These are phyloP conservation scores for Chrysosporium keratinophilum DNA, from an alignment of 2,329 filamentous ascomycete species.

Conservation along the genomic window DNA sequence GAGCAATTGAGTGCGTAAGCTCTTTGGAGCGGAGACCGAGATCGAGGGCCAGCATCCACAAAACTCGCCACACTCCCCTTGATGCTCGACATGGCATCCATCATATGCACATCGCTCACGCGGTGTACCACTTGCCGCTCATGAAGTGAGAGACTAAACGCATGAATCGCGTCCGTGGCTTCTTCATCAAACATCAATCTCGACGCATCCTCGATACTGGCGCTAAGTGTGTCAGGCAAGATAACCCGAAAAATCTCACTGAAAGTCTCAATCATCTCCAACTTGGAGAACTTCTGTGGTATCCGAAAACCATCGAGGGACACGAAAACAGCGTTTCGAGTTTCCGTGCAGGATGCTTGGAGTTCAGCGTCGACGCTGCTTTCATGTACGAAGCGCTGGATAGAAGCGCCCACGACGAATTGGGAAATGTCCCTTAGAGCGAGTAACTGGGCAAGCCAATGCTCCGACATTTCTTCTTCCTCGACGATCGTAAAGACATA, in stretches of 20 bases:
- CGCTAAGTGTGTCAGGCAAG: slow-evolving; percentile 31
- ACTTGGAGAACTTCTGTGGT: slow-evolving; percentile 27
- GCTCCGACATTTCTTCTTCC: slow-evolving; percentile 21
- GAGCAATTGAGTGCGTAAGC: slow-evolving; percentile 32
- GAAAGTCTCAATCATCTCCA: slow-evolving; percentile 30
- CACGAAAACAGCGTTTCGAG: slow-evolving; percentile 31
- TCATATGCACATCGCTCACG: slow-evolving; percentile 34
- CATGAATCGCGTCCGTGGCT: slow-evolving; percentile 31
- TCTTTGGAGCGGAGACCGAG: slow-evolving; percentile 23
- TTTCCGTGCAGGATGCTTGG: slow-evolving; percentile 26
- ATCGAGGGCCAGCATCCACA: slow-evolving; percentile 29
- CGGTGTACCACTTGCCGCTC: slow-evolving; percentile 31
- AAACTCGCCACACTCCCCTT: slow-evolving; percentile 28
- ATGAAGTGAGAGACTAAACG: slow-evolving; percentile 26
- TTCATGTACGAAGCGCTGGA: slow-evolving; percentile 31
- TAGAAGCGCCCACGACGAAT: slow-evolving; percentile 32
- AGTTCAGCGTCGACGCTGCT: slow-evolving; percentile 29
- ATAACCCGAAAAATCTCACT: slow-evolving; percentile 30
- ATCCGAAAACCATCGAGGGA: slow-evolving; percentile 29
- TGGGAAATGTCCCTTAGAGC: slow-evolving; percentile 33
- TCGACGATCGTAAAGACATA: slow-evolving; percentile 30
- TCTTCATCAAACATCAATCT: slow-evolving; percentile 25
- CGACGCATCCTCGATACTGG: slow-evolving; percentile 20
- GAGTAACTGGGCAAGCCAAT: slow-evolving; percentile 34
- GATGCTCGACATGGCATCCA: slow-evolving; percentile 30